Evolutionary conservation across 352 stramenopile genomes (phyloP).

Genomic region (Phytophthora tentaculata): DNA sequence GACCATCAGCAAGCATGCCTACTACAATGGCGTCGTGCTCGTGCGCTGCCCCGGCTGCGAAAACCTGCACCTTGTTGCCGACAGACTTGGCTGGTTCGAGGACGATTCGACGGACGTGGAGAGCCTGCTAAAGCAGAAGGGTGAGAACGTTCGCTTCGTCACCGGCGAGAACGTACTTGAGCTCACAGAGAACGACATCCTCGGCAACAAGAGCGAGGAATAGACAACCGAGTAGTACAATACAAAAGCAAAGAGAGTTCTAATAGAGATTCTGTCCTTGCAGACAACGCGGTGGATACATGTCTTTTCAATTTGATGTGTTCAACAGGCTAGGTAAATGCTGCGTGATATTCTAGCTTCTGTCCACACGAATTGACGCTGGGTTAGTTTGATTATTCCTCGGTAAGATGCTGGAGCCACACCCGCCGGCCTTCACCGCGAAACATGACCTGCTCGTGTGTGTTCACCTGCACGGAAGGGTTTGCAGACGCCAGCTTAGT

Average conservation of each 20-base stretch:
- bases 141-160: slow-evolving; percentile 73
- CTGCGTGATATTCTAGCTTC: slow-evolving; percentile 19
- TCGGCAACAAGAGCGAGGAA: slow-evolving; percentile 45
- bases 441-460: slow-evolving; percentile 88
- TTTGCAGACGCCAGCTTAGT: slow-evolving; percentile 86
- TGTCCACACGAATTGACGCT: not conserved
- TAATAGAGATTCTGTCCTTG: slow-evolving; percentile 8
- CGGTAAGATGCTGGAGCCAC: slow-evolving; percentile 79
- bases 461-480: slow-evolving; percentile 89
- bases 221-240: slow-evolving; percentile 17
- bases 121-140: slow-evolving; percentile 79
- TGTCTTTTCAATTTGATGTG: slow-evolving; percentile 9
- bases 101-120: slow-evolving; percentile 91
- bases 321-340: slow-evolving; percentile 19
- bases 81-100: slow-evolving; percentile 94
- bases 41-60: slow-evolving; percentile 97
- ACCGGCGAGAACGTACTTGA: slow-evolving; percentile 84
- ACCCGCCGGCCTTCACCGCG: slow-evolving; percentile 69
- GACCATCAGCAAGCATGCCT: slow-evolving; percentile 97
- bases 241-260: slow-evolving; percentile 14
- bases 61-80: slow-evolving; percentile 98
- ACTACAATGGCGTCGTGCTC: slow-evolving; percentile 98
- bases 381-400: slow-evolving; percentile 37
- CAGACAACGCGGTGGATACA: not conserved
- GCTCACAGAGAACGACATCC: slow-evolving; percentile 79